Conservation (phyloP, 2,329 filamentous ascomycete species). For the Fusarium nelsonii region DNA sequence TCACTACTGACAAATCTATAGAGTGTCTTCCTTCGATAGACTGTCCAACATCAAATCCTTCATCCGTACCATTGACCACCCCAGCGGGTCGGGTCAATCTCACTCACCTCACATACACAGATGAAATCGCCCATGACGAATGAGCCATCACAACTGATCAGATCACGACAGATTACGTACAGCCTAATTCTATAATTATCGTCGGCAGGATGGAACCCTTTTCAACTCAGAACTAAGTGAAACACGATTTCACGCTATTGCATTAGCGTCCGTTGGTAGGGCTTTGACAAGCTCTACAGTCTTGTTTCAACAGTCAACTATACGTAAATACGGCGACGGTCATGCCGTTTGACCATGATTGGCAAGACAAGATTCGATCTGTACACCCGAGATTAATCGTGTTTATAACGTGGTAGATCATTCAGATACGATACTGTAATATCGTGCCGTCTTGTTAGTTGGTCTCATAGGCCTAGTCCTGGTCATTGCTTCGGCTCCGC, state of each 20-base stretch:
- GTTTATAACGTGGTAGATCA: not conserved
- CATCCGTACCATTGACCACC: not conserved
- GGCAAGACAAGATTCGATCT: not conserved
- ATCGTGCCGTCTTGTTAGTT: too few species aligned
- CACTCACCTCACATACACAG: not conserved
- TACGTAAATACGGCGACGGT: not conserved
- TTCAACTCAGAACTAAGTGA: not conserved
- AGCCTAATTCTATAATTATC: not conserved
- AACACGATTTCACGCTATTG: not conserved
- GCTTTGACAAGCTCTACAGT: not conserved
- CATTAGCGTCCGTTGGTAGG: not conserved
- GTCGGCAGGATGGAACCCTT: not conserved
- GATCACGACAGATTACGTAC: not conserved
- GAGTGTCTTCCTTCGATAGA: not conserved
- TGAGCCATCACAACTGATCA: not conserved
- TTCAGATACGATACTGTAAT: not conserved
- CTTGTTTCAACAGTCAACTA: not conserved
- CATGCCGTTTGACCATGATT: not conserved
- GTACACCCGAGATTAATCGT: not conserved
- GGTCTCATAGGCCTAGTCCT: not conserved
- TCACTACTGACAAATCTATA: not conserved
- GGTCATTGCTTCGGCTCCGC: slow-evolving; percentile 12
- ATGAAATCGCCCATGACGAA: not conserved
- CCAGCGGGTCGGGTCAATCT: not conserved
- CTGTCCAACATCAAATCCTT: not conserved